Percentiles rank a stretch among this genome's conserved stretches.
Conservation (phyloP, 139 green algal species). For the Microglena sp. region DNA sequence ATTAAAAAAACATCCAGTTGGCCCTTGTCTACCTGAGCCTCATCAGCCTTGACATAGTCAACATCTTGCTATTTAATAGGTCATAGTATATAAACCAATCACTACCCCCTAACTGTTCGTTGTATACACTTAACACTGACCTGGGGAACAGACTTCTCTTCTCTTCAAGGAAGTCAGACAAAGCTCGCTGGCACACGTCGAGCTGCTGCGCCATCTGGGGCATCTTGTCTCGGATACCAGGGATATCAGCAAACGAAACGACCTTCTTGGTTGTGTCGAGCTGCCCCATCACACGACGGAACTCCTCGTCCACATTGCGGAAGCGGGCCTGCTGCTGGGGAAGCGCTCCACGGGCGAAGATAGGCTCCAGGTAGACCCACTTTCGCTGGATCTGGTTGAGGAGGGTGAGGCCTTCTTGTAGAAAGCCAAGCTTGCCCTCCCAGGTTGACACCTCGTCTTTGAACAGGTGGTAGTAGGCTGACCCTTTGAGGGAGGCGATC, state of each 20-base stretch:
- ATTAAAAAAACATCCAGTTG: too few relatives aligned
- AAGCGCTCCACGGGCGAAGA: constrained; percentile 68
- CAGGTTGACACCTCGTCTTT: constrained; percentile 51
- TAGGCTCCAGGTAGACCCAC: constrained; percentile 79
- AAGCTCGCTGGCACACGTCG: constrained; percentile 67
- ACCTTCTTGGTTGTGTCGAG: constrained; percentile 28
- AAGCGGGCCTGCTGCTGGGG: constrained; percentile 62
- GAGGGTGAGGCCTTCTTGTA: constrained; percentile 44
- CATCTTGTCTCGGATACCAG: constrained; percentile 43
- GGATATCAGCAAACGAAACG: constrained; percentile 43
- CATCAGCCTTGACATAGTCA: too few relatives aligned
- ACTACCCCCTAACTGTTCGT: too few relatives aligned
- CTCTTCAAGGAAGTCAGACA: constrained; percentile 72
- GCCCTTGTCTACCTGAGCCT: too few relatives aligned
- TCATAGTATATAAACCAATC: too few relatives aligned
- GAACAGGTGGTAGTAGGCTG: constrained; percentile 54
- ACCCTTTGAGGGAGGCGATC: constrained; percentile 55
- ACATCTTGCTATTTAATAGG: too few relatives aligned
- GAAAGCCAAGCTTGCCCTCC: constrained; percentile 46
- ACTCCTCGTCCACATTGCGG: constrained; percentile 65
- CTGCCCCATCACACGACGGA: constrained; percentile 49
- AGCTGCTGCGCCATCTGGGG: constrained; percentile 59
- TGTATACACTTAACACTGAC: too few relatives aligned
- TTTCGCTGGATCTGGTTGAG: constrained; percentile 68
- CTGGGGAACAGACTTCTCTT: constrained; percentile 57